Conservation (phyloP, 805 yeast genomes). For the Debaryomyces hansenii region DNA sequence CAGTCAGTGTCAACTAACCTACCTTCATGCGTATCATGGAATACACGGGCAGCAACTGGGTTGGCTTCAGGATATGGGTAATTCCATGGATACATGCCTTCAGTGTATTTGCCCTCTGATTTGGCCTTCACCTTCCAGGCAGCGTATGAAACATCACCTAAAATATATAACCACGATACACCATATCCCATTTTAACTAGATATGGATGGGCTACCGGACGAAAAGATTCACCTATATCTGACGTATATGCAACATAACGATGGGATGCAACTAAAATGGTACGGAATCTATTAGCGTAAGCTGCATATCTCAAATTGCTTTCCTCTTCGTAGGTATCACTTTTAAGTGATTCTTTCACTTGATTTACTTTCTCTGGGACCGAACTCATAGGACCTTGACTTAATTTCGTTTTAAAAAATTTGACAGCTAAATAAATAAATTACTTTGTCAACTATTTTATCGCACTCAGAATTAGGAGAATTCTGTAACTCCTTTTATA, state of each 20-base stretch:
- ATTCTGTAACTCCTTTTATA: too few relatives aligned
- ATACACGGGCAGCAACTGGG: slow-evolving; percentile 36
- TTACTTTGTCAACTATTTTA: too few relatives aligned
- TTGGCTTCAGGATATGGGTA: slow-evolving; percentile 42
- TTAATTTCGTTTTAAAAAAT: too few relatives aligned
- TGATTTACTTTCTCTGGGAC: slow-evolving; percentile 3
- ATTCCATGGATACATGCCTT: slow-evolving; percentile 72
- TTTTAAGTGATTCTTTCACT: slow-evolving; percentile 6
- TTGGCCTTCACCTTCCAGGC: slow-evolving; percentile 70
- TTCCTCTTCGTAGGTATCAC: slow-evolving; percentile 15
- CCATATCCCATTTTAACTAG: slow-evolving; percentile 69
- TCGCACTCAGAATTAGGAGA: too few relatives aligned
- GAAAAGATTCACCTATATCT: slow-evolving; percentile 82
- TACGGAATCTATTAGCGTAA: slow-evolving; percentile 72
- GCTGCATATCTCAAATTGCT: slow-evolving; percentile 70
- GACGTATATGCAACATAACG: slow-evolving; percentile 85
- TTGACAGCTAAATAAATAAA: too few relatives aligned
- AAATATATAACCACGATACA: slow-evolving; percentile 70
- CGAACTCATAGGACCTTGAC: background rate
- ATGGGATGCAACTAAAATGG: slow-evolving; percentile 70
- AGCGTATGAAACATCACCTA: slow-evolving; percentile 74
- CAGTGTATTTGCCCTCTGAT: slow-evolving; percentile 61
- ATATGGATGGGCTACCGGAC: slow-evolving; percentile 74
- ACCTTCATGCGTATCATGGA: slow-evolving; percentile 19
- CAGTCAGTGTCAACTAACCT: slow-evolving; percentile 56